A percentile compares a stretch with the other conserved stretches of the same genome.
Evolutionary conservation across 2,329 filamentous ascomycete genomes (phyloP).

Genomic region (Colletotrichum plurivorum): DNA sequence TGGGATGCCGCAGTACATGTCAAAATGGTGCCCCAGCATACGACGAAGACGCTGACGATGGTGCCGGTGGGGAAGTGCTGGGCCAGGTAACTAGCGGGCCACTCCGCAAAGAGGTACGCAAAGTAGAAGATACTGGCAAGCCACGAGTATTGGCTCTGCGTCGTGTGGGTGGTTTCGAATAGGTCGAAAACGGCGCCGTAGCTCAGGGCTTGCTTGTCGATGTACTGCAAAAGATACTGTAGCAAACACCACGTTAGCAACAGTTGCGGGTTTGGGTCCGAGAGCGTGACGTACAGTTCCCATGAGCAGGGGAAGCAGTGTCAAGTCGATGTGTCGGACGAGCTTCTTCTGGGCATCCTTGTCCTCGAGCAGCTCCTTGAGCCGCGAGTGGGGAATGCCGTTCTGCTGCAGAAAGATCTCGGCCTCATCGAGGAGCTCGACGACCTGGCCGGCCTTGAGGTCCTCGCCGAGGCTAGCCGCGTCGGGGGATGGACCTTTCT

Average conservation of each 20-base stretch:
- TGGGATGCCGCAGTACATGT: conserved; percentile 47
- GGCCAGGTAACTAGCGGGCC: conserved; percentile 40
- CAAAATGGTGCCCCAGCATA: conserved; percentile 42
- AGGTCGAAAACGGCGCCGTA: conserved; percentile 44
- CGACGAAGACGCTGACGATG: conserved; percentile 41
- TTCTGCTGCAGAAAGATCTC: conserved; percentile 64
- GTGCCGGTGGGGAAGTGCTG: conserved; percentile 40
- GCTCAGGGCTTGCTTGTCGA: conserved; percentile 52
- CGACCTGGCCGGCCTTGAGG: conserved; percentile 18
- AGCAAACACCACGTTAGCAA: not conserved
- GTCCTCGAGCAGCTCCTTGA: conserved; percentile 61
- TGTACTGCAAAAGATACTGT: conserved; percentile 32
- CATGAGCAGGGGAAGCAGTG: conserved; percentile 41
- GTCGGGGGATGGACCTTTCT: conserved; percentile 16
- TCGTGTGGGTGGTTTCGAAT: conserved; percentile 47
- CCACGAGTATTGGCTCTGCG: conserved; percentile 50
- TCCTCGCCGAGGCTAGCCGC: conserved; percentile 14
- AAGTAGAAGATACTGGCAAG: conserved; percentile 50
- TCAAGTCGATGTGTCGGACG: conserved; percentile 10
- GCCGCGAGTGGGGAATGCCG: conserved; percentile 57
- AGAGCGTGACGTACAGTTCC: not conserved
- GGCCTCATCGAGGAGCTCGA: conserved; percentile 59
- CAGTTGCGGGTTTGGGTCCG: no score
- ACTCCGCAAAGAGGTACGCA: conserved; percentile 48
- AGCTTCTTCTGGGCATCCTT: conserved; percentile 44